A percentile compares a stretch with the other conserved stretches of the same genome.
These are phyloP conservation scores for Begonia loranthoides DNA, from an alignment of 306 rosid genomes.

Conservation along the genomic window DNA sequence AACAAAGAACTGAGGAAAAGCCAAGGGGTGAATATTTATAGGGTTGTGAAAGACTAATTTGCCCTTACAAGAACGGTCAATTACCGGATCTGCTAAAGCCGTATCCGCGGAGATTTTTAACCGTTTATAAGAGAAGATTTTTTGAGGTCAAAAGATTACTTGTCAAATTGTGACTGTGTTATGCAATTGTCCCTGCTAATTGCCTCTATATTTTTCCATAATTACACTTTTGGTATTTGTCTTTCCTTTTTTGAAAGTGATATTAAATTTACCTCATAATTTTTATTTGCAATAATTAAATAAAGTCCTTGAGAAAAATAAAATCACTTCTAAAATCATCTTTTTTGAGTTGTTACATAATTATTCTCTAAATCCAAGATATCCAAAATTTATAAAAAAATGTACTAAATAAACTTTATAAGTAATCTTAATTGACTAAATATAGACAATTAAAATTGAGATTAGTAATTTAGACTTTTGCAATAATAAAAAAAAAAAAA, in stretches of 20 bases:
- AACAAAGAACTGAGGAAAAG: constrained; percentile 8
- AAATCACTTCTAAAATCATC: no score
- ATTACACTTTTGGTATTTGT: neutral
- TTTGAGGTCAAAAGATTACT: neutral
- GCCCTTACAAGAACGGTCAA: constrained; percentile 3
- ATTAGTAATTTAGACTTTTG: no score
- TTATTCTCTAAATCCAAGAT: no score
- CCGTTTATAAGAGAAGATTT: constrained; percentile 3
- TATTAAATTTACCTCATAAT: neutral
- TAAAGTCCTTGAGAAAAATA: no score
- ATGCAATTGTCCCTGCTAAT: neutral
- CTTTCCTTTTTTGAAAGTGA: neutral
- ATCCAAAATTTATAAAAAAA: no score
- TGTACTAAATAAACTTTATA: no score
- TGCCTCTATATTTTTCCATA: neutral
- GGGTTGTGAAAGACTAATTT: constrained; percentile 15
- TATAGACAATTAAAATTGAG: no score
- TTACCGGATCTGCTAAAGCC: constrained; percentile 4
- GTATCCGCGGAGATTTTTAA: constrained; percentile 10
- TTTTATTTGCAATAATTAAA: no score
- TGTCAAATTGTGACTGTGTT: neutral
- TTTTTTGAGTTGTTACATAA: no score
- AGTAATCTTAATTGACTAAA: no score
- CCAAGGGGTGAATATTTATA: constrained; percentile 44
- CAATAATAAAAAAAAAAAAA: no score